These are phyloP conservation scores for Iris pallida DNA, from an alignment of 116 monocot genomes.

Conservation along the genomic window DNA sequence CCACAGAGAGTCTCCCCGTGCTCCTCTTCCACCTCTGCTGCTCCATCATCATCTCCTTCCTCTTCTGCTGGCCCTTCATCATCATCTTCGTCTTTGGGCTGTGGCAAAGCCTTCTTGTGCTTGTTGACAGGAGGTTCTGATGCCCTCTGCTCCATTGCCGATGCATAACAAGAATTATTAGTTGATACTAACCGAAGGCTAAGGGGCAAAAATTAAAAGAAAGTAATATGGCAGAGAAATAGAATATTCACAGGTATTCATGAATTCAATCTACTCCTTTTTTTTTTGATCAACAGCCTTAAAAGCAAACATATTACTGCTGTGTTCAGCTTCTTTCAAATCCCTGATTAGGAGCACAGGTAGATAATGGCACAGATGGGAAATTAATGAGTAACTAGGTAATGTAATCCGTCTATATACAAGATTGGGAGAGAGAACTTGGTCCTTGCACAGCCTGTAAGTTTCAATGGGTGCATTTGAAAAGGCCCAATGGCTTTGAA, in stretches of 20 bases:
- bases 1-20: slow-evolving; percentile 28
- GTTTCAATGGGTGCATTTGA: no score
- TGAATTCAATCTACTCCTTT: no score
- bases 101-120: slow-evolving; percentile 5
- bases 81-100: slow-evolving; percentile 10
- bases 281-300: no score
- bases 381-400: no score
- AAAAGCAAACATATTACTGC: no score
- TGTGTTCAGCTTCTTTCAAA: no score
- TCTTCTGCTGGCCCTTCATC: slow-evolving; percentile 26
- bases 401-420: no score
- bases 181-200: background rate
- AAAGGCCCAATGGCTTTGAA: no score
- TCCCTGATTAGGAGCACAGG: no score
- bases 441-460: no score
- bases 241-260: background rate
- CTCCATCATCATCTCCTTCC: slow-evolving; percentile 28
- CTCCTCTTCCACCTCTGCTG: slow-evolving; percentile 12
- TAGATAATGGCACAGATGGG: no score
- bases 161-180: background rate
- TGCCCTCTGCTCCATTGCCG: background rate
- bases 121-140: slow-evolving; percentile 15
- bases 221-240: background rate
- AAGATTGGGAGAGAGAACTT: no score
- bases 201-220: background rate